Percentiles rank a stretch among this genome's conserved stretches.
Conservation (phyloP, 108 stramenopile species). For the Skeletonema costatum region DNA sequence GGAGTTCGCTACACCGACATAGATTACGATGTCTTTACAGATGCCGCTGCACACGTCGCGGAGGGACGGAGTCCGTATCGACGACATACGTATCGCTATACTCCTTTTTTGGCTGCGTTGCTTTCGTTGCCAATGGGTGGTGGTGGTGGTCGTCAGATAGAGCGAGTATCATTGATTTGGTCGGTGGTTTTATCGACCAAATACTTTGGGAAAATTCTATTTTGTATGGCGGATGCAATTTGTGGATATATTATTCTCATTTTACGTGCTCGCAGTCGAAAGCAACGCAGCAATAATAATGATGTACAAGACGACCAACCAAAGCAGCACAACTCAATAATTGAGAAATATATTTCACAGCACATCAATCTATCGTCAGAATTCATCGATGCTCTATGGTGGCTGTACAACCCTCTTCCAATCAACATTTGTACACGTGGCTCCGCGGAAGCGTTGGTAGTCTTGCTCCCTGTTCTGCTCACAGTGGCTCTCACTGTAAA, state of each 20-base stretch:
- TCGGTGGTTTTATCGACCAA: constrained; percentile 8
- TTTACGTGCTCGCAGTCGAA: constrained; percentile 31
- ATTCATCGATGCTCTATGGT: constrained; percentile 73
- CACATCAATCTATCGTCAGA: constrained; percentile 8
- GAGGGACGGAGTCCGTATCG: constrained; percentile 83
- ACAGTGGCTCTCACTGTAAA: constrained; percentile 57
- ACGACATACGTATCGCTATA: constrained; percentile 98
- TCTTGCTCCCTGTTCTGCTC: constrained; percentile 80
- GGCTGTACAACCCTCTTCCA: constrained; percentile 89
- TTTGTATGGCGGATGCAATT: constrained; percentile 84
- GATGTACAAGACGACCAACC: constrained; percentile 20
- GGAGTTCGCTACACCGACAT: constrained; percentile 89
- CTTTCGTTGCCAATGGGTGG: constrained; percentile 40
- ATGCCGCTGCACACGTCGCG: constrained; percentile 72
- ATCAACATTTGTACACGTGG: constrained; percentile 96
- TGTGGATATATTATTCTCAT: constrained; percentile 77
- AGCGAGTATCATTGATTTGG: constrained; percentile 16
- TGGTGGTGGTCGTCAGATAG: not conserved
- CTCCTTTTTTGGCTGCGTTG: constrained; percentile 92
- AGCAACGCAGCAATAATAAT: constrained; percentile 12
- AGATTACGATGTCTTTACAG: constrained; percentile 88
- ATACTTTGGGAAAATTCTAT: constrained; percentile 68
- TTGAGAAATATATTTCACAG: no score
- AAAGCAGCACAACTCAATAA: not conserved
- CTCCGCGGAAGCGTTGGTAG: constrained; percentile 84